These are phyloP conservation scores for Mucor saturninus DNA, from an alignment of 371 early-diverging fungal species.

Conservation along the genomic window DNA sequence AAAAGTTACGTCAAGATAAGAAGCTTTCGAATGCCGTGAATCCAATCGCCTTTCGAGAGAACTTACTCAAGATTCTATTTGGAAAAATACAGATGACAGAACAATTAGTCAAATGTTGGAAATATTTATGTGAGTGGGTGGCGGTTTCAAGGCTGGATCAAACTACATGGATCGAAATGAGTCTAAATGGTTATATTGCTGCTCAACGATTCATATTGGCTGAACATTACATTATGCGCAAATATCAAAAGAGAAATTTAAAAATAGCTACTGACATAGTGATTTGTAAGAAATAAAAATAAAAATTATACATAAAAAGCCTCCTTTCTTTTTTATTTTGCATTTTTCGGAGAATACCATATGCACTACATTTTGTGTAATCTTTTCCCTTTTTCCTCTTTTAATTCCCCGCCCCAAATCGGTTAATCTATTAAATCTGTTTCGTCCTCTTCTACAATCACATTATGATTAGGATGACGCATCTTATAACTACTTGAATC, in stretches of 20 bases:
- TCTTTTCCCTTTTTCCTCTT: too few relatives aligned
- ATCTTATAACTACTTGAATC: slow-evolving; percentile 2
- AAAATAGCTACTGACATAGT: background rate
- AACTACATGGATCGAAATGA: slow-evolving; percentile 14
- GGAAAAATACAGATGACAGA: slow-evolving; percentile 42
- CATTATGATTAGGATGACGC: slow-evolving; percentile 2
- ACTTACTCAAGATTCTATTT: slow-evolving; percentile 35
- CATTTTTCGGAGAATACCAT: too few relatives aligned
- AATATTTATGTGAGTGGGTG: slow-evolving; percentile 42
- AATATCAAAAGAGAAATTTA: background rate
- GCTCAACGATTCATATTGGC: slow-evolving; percentile 6
- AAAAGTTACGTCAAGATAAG: slow-evolving; percentile 20
- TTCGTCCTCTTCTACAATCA: slow-evolving; percentile 16
- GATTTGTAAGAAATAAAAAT: background rate
- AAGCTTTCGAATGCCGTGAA: slow-evolving; percentile 10
- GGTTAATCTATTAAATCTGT: background rate
- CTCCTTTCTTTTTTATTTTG: background rate
- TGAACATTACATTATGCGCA: background rate
- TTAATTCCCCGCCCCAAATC: too few relatives aligned
- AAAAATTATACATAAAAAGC: background rate
- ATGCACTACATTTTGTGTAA: too few relatives aligned
- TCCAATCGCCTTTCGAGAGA: slow-evolving; percentile 22
- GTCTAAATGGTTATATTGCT: slow-evolving; percentile 24
- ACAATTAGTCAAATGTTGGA: slow-evolving; percentile 33
- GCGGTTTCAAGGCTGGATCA: slow-evolving; percentile 9